Conservation (phyloP, 139 green algal species). For the Chlorella ohadii region DNA sequence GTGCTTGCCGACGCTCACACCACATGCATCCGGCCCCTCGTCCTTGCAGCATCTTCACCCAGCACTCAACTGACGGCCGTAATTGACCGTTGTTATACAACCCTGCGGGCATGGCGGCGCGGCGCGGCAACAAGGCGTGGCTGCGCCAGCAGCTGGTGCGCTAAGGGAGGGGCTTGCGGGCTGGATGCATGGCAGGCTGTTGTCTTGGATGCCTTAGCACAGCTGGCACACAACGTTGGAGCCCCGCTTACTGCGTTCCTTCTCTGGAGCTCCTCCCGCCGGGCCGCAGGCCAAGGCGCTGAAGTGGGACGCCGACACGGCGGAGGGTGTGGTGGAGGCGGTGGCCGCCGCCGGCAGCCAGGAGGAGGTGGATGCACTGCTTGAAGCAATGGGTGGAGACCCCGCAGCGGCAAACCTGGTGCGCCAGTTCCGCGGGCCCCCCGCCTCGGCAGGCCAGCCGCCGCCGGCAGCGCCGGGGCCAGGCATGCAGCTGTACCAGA, state of each 20-base stretch:
- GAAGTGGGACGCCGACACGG: constrained; percentile 18
- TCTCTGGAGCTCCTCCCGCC: too few relatives aligned
- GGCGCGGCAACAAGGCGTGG: constrained; percentile 13
- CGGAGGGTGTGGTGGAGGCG: constrained; percentile 26
- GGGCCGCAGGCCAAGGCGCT: background rate
- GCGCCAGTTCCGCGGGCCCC: constrained; percentile 3
- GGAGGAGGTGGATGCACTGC: constrained; percentile 25
- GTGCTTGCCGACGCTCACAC: too few relatives aligned
- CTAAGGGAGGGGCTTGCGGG: too few relatives aligned
- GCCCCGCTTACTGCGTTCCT: too few relatives aligned
- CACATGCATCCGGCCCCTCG: too few relatives aligned
- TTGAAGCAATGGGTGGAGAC: constrained; percentile 23
- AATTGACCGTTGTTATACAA: too few relatives aligned
- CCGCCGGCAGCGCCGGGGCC: background rate
- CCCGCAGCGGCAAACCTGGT: background rate
- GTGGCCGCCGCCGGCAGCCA: background rate
- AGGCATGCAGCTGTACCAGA: constrained; percentile 12
- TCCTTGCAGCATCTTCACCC: background rate
- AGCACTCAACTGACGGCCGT: too few relatives aligned
- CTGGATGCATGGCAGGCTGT: too few relatives aligned
- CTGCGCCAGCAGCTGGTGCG: constrained; percentile 21
- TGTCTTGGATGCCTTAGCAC: too few relatives aligned
- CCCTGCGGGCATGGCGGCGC: constrained; percentile 9
- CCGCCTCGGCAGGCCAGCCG: background rate
- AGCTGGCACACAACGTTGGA: too few relatives aligned